Evolutionary conservation across 441 rosid genomes (phyloP).

Genomic region (Sinapis alba): DNA sequence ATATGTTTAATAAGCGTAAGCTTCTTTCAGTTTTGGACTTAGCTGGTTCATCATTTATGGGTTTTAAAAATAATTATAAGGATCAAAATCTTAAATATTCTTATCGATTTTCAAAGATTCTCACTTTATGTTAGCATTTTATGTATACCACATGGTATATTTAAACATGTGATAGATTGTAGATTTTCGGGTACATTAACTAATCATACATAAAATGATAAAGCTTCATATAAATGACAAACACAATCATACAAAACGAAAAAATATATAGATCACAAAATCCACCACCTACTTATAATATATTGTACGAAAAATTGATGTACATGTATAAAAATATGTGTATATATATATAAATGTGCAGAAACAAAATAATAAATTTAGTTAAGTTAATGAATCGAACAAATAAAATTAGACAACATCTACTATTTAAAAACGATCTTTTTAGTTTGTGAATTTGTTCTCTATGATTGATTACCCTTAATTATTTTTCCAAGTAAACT

Average conservation of each 20-base stretch:
- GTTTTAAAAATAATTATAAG: background rate
- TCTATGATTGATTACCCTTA: background rate
- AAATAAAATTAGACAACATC: background rate
- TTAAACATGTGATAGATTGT: background rate
- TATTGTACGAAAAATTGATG: constrained; percentile 13
- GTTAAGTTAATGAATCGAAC: background rate
- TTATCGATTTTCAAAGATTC: constrained; percentile 3
- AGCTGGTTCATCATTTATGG: background rate
- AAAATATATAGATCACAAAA: constrained; percentile 37
- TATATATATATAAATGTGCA: background rate
- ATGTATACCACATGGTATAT: background rate
- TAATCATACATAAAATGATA: constrained; percentile 36
- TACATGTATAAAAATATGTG: background rate
- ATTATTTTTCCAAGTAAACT: background rate
- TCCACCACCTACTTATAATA: constrained; percentile 37
- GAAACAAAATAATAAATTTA: background rate
- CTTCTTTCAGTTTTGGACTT: background rate
- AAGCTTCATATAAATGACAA: constrained; percentile 38
- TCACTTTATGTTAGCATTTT: background rate
- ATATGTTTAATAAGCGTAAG: background rate
- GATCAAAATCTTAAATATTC: background rate
- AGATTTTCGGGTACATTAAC: constrained; percentile 22
- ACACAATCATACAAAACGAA: constrained; percentile 39
- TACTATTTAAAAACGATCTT: background rate
- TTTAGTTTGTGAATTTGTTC: background rate